Conservation (phyloP, 228 moss, liverwort and hornwort genomes). For the Sphagnum magellanicum region DNA sequence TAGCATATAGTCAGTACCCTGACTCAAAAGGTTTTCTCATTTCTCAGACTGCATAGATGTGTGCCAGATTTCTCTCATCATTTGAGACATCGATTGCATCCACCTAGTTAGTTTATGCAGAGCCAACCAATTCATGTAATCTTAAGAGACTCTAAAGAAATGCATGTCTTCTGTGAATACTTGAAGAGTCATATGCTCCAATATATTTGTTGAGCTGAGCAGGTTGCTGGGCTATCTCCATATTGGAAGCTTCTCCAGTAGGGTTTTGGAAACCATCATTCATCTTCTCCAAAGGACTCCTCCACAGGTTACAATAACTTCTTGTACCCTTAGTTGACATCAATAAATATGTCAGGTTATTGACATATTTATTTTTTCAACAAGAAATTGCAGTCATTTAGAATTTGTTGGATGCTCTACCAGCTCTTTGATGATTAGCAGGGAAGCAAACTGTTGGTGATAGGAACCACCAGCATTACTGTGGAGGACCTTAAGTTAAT, state of each 20-base stretch:
- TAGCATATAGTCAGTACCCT: too few relatives aligned
- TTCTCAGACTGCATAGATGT: too few relatives aligned
- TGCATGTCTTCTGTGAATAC: too few relatives aligned
- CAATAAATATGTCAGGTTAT: neutral
- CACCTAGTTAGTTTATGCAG: too few relatives aligned
- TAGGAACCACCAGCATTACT: constrained; percentile 61
- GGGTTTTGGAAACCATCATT: constrained; percentile 73
- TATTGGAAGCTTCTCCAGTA: constrained; percentile 88
- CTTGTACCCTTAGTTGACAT: neutral
- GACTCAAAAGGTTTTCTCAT: too few relatives aligned
- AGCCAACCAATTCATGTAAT: too few relatives aligned
- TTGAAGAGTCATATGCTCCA: too few relatives aligned
- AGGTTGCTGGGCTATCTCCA: constrained; percentile 88
- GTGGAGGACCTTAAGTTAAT: constrained; percentile 46
- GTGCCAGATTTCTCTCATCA: too few relatives aligned
- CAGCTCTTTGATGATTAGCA: constrained; percentile 8
- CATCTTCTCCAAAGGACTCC: constrained; percentile 84
- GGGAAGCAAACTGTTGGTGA: constrained; percentile 75
- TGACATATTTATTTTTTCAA: too few relatives aligned
- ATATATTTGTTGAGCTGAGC: constrained; percentile 34
- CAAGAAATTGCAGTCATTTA: neutral
- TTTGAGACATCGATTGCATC: too few relatives aligned
- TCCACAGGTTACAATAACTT: constrained; percentile 52
- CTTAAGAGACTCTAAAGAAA: too few relatives aligned
- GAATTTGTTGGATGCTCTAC: neutral